Evolutionary conservation across 2,329 filamentous ascomycete genomes (phyloP), one percentile per base, ranked within the genome.

Genomic region (Dryadomyces quercivorus): DNA sequence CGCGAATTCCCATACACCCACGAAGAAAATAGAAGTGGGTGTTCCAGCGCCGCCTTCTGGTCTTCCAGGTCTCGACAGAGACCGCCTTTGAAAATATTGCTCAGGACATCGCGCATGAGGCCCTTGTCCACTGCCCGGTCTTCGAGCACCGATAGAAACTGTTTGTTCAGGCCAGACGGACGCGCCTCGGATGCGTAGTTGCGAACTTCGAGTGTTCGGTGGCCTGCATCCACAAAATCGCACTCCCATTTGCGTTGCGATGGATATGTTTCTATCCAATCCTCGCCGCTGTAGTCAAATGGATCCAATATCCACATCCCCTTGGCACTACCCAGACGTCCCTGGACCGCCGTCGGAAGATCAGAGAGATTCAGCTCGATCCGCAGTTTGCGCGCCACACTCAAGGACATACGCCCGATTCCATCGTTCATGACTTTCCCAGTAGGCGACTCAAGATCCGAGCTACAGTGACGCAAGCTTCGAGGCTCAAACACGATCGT

Each of bases 251-350:
- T 92, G 1, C 75, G 67, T 57, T 92, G 88, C 0, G 84, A 88
- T 0, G 71, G 73, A 54, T 74, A 81, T 0, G 84, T 79, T 54
- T 83, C 75, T 45, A 90, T 86, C 84, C 83, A 87, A 16, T 81
- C 67, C 0, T 70, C 63, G 1, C 74, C 68, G 1, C 68, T 67
- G 0, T 65, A 66, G 26, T 77, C 73, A 0, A 70, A 62, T 0
- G 72, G 70, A 59, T 85, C 81, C 5, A 84, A 66, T 49, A 85
- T 74, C 86, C 86, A 91, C 59, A 91, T 72, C 0, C 87, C 88
- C 64, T 92, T 92, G 0, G 84, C 84, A 18, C 84, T 80, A 10
- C 81, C 84, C 40, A 91, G 77, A 0, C 88, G 77, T 1, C 73
- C 86, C 65, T 92, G 87, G 48, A 84, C 82, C 0, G 76, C 82